These are phyloP conservation scores for Pisolithus orientalis DNA, from an alignment of 768 basidiomycete species.

Conservation along the genomic window DNA sequence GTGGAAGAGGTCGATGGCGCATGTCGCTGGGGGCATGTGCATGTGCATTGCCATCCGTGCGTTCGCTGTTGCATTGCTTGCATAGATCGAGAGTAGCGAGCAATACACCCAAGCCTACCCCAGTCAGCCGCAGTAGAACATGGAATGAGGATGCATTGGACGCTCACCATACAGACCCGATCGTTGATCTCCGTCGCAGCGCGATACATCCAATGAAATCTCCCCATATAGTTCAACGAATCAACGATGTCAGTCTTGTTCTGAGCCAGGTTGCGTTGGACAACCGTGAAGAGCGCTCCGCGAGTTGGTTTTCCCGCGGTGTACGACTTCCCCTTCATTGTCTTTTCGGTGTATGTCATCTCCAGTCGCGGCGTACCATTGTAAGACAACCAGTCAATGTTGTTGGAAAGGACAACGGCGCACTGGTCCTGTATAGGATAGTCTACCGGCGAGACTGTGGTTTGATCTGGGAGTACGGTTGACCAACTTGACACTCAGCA, in stretches of 20 bases:
- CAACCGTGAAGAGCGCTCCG: constrained; percentile 72
- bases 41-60: constrained; percentile 49
- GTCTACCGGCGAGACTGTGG: background rate
- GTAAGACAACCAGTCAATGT: constrained; percentile 60
- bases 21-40: constrained; percentile 56
- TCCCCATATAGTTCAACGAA: constrained; percentile 95
- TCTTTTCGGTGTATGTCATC: background rate
- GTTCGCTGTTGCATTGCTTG: constrained; percentile 61
- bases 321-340: background rate
- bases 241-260: constrained; percentile 87
- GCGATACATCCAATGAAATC: constrained; percentile 96
- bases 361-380: constrained; percentile 45
- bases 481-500: too few species aligned
- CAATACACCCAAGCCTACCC: constrained; percentile 55
- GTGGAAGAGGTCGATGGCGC: constrained; percentile 19
- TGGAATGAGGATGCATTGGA: background rate
- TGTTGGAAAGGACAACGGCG: constrained; percentile 64
- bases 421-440: constrained; percentile 46
- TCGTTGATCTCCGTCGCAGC: constrained; percentile 85
- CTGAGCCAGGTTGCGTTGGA: constrained; percentile 64
- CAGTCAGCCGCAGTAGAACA: constrained; percentile 1
- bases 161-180: constrained; percentile 78
- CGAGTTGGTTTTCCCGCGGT: constrained; percentile 88
- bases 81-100: constrained; percentile 73
- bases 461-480: too few species aligned